Base-by-base conservation (phyloP, 2,329 filamentous ascomycete species). In the Colletotrichum costaricense region DNA sequence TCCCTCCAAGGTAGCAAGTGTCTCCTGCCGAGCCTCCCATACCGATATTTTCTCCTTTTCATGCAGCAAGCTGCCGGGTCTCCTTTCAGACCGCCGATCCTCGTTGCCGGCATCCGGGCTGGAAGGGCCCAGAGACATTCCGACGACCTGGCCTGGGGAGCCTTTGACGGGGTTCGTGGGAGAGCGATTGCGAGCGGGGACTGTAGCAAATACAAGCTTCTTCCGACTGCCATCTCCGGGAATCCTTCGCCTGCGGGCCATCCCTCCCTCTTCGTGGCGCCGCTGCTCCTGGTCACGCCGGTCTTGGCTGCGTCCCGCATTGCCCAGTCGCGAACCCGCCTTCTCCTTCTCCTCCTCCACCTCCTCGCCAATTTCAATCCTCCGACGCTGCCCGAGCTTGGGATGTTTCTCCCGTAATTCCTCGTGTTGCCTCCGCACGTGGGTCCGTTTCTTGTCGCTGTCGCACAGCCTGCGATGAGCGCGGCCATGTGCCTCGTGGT, bases 211-310 rank as follows among this genome's bases (percentile, higher is more conserved):
- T 55, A 52, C 56, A 57, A 30, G n/a, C 2, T 66, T 33, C 35
- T 49, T 30, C 35, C 35, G 49, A 9, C 26, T 38, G 26, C 35
- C 35, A 62, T 58, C n/a, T 19, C 49, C 60, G 56, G 54, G 22
- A 38, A 52, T 38, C 19, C 12, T 58, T 22, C 14, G 22, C 26
- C 28, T 14, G 19, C 5, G 55, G 54, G 16, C 33, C 14, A 16
- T n/a, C 60, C 35, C 16, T 38, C 46, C 30, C 26, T 26, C 49
- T 14, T 38, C 22, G 33, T 71, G 49, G 67, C 35, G 56, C 56
- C 67, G 56, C 67, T 71, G 62, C 62, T 57, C 56, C 28, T 71
- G 67, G 67, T 30, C 49, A 66, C 33, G 49, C 46, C 67, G 9
- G 30, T 38, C 62, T 57, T 62, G 59, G 67, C 42, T 16, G 33